Conservation (phyloP, 805 yeast species). For the Yarrowia sp. region DNA sequence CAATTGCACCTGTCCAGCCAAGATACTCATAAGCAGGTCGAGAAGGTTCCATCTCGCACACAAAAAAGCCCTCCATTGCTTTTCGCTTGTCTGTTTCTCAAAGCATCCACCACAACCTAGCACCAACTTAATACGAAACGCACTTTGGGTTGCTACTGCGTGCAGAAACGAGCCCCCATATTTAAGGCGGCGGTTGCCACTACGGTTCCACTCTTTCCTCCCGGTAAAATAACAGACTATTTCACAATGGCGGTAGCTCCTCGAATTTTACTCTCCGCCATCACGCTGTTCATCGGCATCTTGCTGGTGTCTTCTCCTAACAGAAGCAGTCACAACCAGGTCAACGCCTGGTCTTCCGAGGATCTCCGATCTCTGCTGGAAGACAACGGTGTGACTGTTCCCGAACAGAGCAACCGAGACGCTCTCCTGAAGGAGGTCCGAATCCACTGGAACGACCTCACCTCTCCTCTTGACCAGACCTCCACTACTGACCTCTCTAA, state of each 20-base stretch:
- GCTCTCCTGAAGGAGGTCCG: slow-evolving; percentile 32
- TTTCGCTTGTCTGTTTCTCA: slow-evolving; percentile 3
- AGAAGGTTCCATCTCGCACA: slow-evolving; percentile 8
- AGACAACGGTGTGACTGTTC: slow-evolving; percentile 35
- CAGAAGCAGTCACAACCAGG: slow-evolving; percentile 16
- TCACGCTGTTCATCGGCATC: slow-evolving; percentile 38
- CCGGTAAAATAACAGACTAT: neutral
- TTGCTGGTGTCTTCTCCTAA: slow-evolving; percentile 32
- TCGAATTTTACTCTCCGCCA: slow-evolving; percentile 32
- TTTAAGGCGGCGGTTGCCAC: slow-evolving; percentile 22
- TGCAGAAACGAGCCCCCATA: slow-evolving; percentile 9
- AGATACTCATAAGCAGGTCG: neutral
- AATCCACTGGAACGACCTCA: slow-evolving; percentile 39
- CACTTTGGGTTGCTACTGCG: slow-evolving; percentile 38
- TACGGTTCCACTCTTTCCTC: slow-evolving; percentile 2
- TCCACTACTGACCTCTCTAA: slow-evolving; percentile 14
- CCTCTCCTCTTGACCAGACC: slow-evolving; percentile 37
- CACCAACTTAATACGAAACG: slow-evolving; percentile 23
- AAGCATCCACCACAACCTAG: slow-evolving; percentile 33
- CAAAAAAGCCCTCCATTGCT: slow-evolving; percentile 31
- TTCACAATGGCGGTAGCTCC: slow-evolving; percentile 39
- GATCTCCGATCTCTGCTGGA: slow-evolving; percentile 35
- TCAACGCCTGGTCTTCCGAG: slow-evolving; percentile 26
- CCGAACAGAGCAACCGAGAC: slow-evolving; percentile 24
- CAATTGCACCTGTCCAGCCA: neutral